Percentiles rank a stretch among this genome's conserved stretches.
phyloP scores from a whole-genome alignment of 2,329 filamentous ascomycete species.

The Fusarium sp. region DNA sequence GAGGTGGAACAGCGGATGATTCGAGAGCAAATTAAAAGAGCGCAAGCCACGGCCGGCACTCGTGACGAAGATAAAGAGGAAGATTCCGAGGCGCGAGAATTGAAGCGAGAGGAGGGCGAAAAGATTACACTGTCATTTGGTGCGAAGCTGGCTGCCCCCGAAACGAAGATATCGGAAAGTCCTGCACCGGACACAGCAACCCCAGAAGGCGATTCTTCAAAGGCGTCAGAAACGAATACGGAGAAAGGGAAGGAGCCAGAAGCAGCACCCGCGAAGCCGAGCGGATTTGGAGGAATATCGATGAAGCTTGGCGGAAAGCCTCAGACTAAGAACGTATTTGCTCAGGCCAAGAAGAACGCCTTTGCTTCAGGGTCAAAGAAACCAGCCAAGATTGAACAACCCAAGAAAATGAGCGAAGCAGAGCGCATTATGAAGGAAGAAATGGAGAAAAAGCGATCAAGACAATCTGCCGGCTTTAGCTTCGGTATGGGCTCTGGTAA shows the following conservation, averaged over 20 bases:
- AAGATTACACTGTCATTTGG: slow-evolving; percentile 81
- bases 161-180: slow-evolving; percentile 33
- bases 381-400: slow-evolving; percentile 66
- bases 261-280: slow-evolving; percentile 51
- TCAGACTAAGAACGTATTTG: slow-evolving; percentile 84
- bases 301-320: slow-evolving; percentile 74
- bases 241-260: slow-evolving; percentile 25
- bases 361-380: slow-evolving; percentile 73
- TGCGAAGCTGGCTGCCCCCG: slow-evolving; percentile 52
- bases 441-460: slow-evolving; percentile 75
- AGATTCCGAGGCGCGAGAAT: slow-evolving; percentile 58
- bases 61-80: slow-evolving; percentile 58
- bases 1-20: slow-evolving; percentile 88
- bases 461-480: slow-evolving; percentile 61
- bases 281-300: slow-evolving; percentile 62
- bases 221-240: slow-evolving; percentile 6
- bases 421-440: slow-evolving; percentile 92
- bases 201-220: slow-evolving; percentile 19
- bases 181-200: slow-evolving; percentile 29
- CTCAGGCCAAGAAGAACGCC: slow-evolving; percentile 76
- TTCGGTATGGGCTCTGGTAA: slow-evolving; percentile 64
- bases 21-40: slow-evolving; percentile 84
- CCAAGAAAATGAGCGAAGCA: slow-evolving; percentile 88
- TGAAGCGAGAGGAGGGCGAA: slow-evolving; percentile 77
- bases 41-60: slow-evolving; percentile 66